phyloP scores from a whole-genome alignment of 805 yeast genomes.

The Zygotorulaspora danielsina region DNA sequence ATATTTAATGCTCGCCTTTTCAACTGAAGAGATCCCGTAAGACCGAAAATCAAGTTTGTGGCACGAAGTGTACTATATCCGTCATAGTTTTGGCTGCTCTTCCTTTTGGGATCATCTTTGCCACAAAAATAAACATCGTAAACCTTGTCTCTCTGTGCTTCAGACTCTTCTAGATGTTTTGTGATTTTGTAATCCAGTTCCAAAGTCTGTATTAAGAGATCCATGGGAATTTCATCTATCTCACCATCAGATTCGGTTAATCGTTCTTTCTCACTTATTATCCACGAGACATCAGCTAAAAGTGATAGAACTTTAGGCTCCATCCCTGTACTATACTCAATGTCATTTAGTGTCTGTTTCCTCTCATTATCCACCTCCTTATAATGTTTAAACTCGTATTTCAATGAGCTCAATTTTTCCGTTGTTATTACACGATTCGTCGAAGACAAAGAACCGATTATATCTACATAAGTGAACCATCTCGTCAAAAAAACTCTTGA shows the following conservation, averaged over 20 bases:
- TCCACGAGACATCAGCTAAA: conserved; percentile 46
- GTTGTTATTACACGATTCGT: conserved; percentile 31
- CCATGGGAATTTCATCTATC: conserved; percentile 16
- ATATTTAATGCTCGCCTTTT: conserved; percentile 52
- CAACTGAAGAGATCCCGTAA: conserved; percentile 52
- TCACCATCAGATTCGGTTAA: conserved; percentile 14
- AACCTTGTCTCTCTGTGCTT: conserved; percentile 30
- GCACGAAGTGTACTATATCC: conserved; percentile 37
- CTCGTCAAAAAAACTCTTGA: conserved; percentile 52
- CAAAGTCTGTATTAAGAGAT: conserved; percentile 34
- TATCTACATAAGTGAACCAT: conserved; percentile 67
- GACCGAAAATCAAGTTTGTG: conserved; percentile 50
- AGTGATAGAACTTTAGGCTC: conserved; percentile 58
- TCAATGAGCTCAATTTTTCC: conserved; percentile 11
- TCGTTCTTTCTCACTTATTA: conserved; percentile 36
- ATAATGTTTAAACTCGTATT: conserved; percentile 22
- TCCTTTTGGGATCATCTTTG: background rate
- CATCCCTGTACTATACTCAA: conserved; percentile 63
- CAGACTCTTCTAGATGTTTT: conserved; percentile 23
- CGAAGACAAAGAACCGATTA: conserved; percentile 58
- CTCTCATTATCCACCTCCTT: conserved; percentile 13
- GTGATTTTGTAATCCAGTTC: conserved; percentile 37
- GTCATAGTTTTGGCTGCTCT: conserved; percentile 10
- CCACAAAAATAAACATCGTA: conserved; percentile 9
- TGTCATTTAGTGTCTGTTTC: conserved; percentile 37